Evolutionary conservation across 306 rosid species (phyloP).

Genomic region (Quercus rubra): DNA sequence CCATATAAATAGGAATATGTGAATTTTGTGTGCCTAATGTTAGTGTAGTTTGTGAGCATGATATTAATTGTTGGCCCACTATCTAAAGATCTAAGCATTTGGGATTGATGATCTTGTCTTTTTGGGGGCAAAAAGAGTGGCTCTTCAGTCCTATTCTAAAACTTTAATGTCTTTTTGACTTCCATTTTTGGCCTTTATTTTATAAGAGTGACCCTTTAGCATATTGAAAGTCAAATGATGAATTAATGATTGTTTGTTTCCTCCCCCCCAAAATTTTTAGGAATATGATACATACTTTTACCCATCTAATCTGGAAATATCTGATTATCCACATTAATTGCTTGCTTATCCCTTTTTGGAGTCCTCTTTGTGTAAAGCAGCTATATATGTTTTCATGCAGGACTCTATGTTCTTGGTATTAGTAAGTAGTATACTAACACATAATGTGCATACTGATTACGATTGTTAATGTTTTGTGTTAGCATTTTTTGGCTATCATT

Average conservation of each 20-base stretch:
- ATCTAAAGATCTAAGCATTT: background rate
- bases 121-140: background rate
- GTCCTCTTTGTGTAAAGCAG: background rate
- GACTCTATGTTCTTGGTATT: background rate
- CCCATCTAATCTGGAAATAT: background rate
- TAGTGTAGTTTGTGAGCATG: background rate
- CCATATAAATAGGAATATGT: background rate
- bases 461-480: background rate
- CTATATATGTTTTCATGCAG: background rate
- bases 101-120: background rate
- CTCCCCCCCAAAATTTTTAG: too few relatives aligned
- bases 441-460: background rate
- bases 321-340: background rate
- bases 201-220: background rate
- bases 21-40: background rate
- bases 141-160: too few relatives aligned
- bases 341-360: background rate
- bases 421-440: background rate
- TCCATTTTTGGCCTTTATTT: background rate
- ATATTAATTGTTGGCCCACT: background rate
- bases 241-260: background rate
- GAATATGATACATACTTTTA: too few relatives aligned
- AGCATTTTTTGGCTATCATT: background rate
- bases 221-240: background rate
- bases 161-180: constrained; percentile 2